Evolutionary conservation across 1,284 basidiomycete genomes (phyloP).

Genomic region (Gymnopus androsaceus): DNA sequence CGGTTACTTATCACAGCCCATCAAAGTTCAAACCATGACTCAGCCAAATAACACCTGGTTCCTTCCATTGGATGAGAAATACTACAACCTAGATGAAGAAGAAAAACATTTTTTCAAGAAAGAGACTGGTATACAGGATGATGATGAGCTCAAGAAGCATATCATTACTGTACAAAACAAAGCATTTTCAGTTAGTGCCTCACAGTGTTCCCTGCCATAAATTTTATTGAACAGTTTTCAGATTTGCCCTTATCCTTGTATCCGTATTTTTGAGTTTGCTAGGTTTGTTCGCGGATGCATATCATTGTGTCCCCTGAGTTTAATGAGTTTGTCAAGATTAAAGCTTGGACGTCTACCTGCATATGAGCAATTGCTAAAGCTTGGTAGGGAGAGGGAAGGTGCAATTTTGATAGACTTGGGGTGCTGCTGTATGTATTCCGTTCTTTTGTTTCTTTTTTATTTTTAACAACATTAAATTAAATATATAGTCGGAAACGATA

Average conservation of each 20-base stretch:
- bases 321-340: neutral
- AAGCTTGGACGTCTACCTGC: slow-evolving; percentile 13
- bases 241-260: slow-evolving; percentile 25
- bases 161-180: neutral
- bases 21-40: too few relatives aligned
- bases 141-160: neutral
- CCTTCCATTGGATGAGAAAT: too few relatives aligned
- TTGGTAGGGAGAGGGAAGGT: slow-evolving; percentile 5
- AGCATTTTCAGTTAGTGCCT: neutral
- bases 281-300: slow-evolving; percentile 11
- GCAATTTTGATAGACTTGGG: slow-evolving; percentile 17
- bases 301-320: neutral
- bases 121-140: neutral
- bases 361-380: slow-evolving; percentile 13
- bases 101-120: too few relatives aligned
- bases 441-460: neutral
- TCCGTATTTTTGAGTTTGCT: slow-evolving; percentile 19
- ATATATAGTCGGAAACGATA: slow-evolving; percentile 3
- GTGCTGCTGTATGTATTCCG: slow-evolving; percentile 13
- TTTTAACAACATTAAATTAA: neutral
- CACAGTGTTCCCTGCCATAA: neutral
- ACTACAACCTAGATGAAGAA: too few relatives aligned
- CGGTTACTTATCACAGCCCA: too few relatives aligned
- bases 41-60: too few relatives aligned
- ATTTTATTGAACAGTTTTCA: neutral